Evolutionary conservation across 805 yeast species (phyloP), one percentile per base, ranked within the genome.

Genomic region (Pichia occidentalis): DNA sequence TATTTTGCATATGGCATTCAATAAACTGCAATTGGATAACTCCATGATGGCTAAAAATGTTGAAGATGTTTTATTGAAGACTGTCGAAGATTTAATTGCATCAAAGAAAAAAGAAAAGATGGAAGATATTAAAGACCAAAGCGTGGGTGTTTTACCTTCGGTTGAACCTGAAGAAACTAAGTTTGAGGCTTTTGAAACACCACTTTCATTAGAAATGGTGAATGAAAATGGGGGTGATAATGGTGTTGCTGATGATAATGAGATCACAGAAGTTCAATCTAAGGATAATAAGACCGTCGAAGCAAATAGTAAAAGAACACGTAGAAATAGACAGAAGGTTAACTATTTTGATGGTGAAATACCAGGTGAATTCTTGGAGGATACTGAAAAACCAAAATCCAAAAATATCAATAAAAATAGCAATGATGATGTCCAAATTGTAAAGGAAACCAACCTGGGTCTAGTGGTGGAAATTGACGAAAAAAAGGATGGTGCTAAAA

Each of bases 11-110:
- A 63, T 92, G 53, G 97, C 97, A 0, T 84, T 84, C 52, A 85
- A 90, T 52, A 92, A 92, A 60, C 70, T 92, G 40, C 95, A 87
- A 42, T 69, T 92, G 42, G 99, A 92, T 60, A 70, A 65, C 35
- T 60, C 70, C n/a, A 68, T 77, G 63, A 65, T 77, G 63, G 51
- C 67, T 36, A 58, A 61, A 58, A 60, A 53, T 31, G 67, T 65
- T 23, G 83, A 78, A 46, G 78, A 68, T 42, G 69, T 70, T 41
- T 65, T 77, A 4, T 70, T 72, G 5, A 66, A 68, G 35, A 61
- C 74, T 36, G 69, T 78, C 35, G 81, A 41, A 18, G 44, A 43
- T 32, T 21, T 34, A 2, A 23, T 41, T 24, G 40, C 43, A 2
- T 29, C 42, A 5, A 42, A 42, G 9, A 29, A 24, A 19, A 40